Conservation (phyloP, 257 asterid genomes). For the Oldenlandia corymbosa region DNA sequence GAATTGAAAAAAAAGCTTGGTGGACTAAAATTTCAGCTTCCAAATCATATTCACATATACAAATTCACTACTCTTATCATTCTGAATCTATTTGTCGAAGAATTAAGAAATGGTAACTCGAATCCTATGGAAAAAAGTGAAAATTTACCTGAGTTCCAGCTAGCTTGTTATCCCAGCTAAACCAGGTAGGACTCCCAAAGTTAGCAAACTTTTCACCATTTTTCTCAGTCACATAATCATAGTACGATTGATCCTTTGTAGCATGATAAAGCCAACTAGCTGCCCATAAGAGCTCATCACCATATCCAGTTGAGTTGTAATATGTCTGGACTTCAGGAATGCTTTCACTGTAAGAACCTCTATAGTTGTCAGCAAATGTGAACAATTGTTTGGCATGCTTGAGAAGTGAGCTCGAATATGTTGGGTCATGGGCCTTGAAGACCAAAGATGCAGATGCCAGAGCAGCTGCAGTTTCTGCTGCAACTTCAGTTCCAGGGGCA, state of each 20-base stretch:
- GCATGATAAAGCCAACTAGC: slow-evolving; percentile 94
- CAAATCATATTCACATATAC: no score
- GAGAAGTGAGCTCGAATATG: slow-evolving; percentile 54
- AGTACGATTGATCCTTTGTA: slow-evolving; percentile 48
- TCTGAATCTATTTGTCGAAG: neutral
- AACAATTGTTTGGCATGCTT: slow-evolving; percentile 69
- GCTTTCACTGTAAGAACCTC: slow-evolving; percentile 57
- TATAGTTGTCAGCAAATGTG: slow-evolving; percentile 56
- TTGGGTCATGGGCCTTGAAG: slow-evolving; percentile 39
- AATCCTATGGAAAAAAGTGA: neutral
- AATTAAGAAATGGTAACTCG: neutral
- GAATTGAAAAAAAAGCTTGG: neutral
- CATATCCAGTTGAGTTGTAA: slow-evolving; percentile 84
- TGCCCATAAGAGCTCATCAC: slow-evolving; percentile 97
- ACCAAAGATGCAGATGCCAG: slow-evolving; percentile 80
- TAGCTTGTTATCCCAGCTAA: slow-evolving; percentile 91
- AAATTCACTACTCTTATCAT: neutral
- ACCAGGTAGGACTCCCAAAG: slow-evolving; percentile 81
- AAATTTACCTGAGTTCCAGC: slow-evolving; percentile 73
- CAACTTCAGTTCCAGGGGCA: slow-evolving; percentile 73
- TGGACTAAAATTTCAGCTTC: neutral
- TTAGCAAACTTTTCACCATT: slow-evolving; percentile 50
- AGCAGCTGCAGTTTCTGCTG: slow-evolving; percentile 92
- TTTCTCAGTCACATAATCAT: slow-evolving; percentile 55
- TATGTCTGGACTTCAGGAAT: slow-evolving; percentile 54